Evolutionary conservation across 306 rosid species (phyloP).

Genomic region (Herpetospermum pedunculosum): DNA sequence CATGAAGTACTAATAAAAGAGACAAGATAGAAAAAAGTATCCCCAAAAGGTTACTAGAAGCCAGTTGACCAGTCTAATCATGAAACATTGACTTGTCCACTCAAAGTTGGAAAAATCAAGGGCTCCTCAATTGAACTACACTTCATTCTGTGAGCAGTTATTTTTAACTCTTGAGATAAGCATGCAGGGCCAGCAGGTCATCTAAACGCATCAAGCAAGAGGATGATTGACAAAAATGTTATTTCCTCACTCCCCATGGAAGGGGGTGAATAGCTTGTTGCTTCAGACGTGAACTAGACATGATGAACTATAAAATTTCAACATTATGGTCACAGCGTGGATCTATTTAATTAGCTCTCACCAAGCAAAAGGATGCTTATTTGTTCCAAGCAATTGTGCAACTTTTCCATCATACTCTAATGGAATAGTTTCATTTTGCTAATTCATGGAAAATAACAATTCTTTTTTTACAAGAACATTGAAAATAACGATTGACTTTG

Average conservation of each 20-base stretch:
- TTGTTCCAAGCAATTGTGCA: background rate
- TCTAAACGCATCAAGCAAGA: background rate
- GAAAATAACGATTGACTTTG: background rate
- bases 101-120: background rate
- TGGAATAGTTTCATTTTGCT: background rate
- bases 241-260: background rate
- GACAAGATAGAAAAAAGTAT: background rate
- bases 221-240: background rate
- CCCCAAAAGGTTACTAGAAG: background rate
- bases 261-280: background rate
- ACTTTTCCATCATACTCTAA: background rate
- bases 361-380: background rate
- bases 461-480: background rate
- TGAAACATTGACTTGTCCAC: background rate
- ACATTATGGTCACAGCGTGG: background rate
- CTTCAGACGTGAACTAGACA: background rate
- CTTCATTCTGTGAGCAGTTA: background rate
- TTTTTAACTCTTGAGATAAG: background rate
- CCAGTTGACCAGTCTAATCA: background rate
- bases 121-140: conserved; percentile 1
- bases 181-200: background rate
- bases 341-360: background rate
- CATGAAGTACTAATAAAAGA: background rate
- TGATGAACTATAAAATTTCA: background rate
- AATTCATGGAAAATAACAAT: background rate